A percentile compares a stretch with the other conserved stretches of the same genome.
These are phyloP conservation scores for Talaromyces marneffei DNA, from an alignment of 2,329 filamentous ascomycete genomes.

Conservation along the genomic window DNA sequence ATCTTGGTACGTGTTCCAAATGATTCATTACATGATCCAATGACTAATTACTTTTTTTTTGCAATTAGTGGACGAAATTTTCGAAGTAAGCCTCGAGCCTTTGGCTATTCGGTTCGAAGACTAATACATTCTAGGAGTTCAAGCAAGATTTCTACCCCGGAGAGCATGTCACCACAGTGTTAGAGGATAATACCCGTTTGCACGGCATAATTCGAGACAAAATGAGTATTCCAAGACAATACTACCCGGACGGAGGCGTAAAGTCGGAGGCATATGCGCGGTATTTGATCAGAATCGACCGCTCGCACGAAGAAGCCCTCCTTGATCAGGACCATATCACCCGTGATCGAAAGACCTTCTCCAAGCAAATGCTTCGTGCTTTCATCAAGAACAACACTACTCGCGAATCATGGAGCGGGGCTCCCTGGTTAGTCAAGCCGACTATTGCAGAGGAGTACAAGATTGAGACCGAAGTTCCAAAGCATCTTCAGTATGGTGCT, in stretches of 20 bases:
- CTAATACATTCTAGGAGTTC: slow-evolving; percentile 53
- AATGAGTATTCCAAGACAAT: slow-evolving; percentile 61
- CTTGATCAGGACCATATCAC: slow-evolving; percentile 75
- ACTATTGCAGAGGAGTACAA: slow-evolving; percentile 77
- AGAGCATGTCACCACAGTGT: slow-evolving; percentile 69
- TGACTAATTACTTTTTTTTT: slow-evolving; percentile 20
- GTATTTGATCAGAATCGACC: slow-evolving; percentile 72
- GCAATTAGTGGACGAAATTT: slow-evolving; percentile 44
- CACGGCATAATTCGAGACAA: slow-evolving; percentile 80
- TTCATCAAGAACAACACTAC: slow-evolving; percentile 95
- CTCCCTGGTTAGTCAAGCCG: slow-evolving; percentile 89
- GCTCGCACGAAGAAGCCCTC: slow-evolving; percentile 65
- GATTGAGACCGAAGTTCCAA: slow-evolving; percentile 80
- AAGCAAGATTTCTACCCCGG: slow-evolving; percentile 87
- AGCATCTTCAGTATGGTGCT: slow-evolving; percentile 73
- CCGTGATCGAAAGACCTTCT: slow-evolving; percentile 86
- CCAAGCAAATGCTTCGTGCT: slow-evolving; percentile 84
- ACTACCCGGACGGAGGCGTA: slow-evolving; percentile 60
- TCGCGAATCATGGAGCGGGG: slow-evolving; percentile 88
- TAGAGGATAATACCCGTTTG: slow-evolving; percentile 62
- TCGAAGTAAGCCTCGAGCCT: slow-evolving; percentile 35
- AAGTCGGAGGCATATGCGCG: slow-evolving; percentile 64
- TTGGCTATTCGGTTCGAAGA: background rate
- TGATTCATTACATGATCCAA: slow-evolving; percentile 1
- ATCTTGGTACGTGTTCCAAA: slow-evolving; percentile 50